Evolutionary conservation across 2,329 filamentous ascomycete genomes (phyloP), one percentile per base, ranked within the genome.

Genomic region (Fusarium sarcochroum): DNA sequence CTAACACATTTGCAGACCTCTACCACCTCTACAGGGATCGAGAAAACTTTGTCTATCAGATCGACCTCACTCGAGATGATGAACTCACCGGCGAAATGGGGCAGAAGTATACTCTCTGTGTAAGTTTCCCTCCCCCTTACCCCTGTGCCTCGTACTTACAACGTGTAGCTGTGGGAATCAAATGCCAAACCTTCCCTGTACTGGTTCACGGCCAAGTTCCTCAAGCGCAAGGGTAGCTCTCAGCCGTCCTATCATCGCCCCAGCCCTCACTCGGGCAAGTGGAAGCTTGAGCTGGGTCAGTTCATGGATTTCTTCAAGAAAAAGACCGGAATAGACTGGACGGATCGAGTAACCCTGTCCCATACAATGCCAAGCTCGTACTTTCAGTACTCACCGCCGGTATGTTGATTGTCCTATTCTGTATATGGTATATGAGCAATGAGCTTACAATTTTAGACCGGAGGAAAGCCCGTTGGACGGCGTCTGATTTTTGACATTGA

Each of bases 1-100:
- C 46, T 54, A 40, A 69, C 35, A 3, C 14, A 32, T 13, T 10
- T 21, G 6, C 58, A 90, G 89, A 83, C 34, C 80, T 87, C n/a
- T 88, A 89, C 73, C 89, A 88, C 62, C 77, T 92, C 63, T 93
- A 91, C 77, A 79, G 78, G 18, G 92, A 96, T 75, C 56, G 72
- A 5, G 85, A 85, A 0, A 86, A 84, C 47, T 92, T 93, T 75
- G 77, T 81, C 6, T 93, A 93, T 78, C 83, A 89, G 54, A 79
- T 92, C 58, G 82, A 83, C 0, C 79, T 96, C 15, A 84, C 84
- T 4, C 86, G 91, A 74, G 74, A 86, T 78, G 77, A 83, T 74
- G 38, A 77, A 63, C 75, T 77, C 15, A 69, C 71, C 6, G 80
- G 81, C 13, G 85, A 85, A 38, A 74, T 78, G 1, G 86, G 86